These are phyloP conservation scores for Sugiyamaella lignohabitans DNA, from an alignment of 805 yeast genomes.

Conservation along the genomic window DNA sequence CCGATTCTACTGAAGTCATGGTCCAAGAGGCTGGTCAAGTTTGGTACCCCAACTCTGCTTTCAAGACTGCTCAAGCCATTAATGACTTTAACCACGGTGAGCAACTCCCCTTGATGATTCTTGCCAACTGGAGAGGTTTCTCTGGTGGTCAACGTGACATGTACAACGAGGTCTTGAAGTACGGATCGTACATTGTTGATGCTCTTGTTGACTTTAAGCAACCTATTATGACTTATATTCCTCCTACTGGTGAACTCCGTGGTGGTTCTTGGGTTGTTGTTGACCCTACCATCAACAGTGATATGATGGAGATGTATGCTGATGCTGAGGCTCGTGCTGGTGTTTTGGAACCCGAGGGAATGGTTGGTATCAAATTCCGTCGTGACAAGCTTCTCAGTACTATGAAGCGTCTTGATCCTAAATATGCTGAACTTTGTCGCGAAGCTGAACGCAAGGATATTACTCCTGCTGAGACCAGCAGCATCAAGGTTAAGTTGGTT, in stretches of 20 bases:
- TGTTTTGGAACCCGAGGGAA: conserved; percentile 97
- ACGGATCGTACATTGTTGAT: conserved; percentile 95
- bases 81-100: conserved; percentile 97
- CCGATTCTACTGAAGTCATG: conserved; percentile 80
- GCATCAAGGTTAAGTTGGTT: conserved; percentile 56
- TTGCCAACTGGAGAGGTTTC: conserved; percentile 99
- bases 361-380: conserved; percentile 97
- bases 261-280: conserved; percentile 99
- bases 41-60: conserved; percentile 99
- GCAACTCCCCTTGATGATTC: conserved; percentile 91
- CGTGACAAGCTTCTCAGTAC: conserved; percentile 86
- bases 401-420: conserved; percentile 81
- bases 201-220: conserved; percentile 94
- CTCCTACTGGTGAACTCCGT: conserved; percentile 97
- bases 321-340: conserved; percentile 95
- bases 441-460: conserved; percentile 44
- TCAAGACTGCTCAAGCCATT: conserved; percentile 98
- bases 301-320: conserved; percentile 99
- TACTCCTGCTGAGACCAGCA: conserved; percentile 58
- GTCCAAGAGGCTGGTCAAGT: conserved; percentile 98
- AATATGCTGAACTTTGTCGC: conserved; percentile 58
- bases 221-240: conserved; percentile 94
- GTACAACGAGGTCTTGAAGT: conserved; percentile 97
- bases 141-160: conserved; percentile 99
- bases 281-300: conserved; percentile 94